Base-by-base conservation (phyloP, 169 alveolate species). In the Plasmodium ovale region DNA sequence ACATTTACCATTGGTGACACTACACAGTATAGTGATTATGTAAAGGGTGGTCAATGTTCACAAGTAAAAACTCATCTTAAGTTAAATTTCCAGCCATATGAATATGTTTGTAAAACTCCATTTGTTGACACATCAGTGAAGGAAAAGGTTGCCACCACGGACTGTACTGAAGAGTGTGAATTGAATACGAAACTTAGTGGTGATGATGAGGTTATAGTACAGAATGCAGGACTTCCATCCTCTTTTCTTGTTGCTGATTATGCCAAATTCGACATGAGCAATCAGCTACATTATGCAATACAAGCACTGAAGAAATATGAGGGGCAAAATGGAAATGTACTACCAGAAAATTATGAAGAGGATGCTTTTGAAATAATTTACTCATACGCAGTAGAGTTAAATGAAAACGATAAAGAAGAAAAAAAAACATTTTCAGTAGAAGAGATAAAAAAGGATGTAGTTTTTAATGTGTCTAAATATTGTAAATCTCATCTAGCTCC, bases 1-100 rank as follows among this genome's bases (percentile, higher is more conserved):
- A 95, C 98, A 39, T 98, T 97, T 87, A 95, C 96, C 44, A 91
- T 97, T 53, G 97, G 97, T 29, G 99, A 98, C 74, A 95, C 98
- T 7, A 73, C 98, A 1, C 53, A 65, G 14, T 95, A 87, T 64
- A 37, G 88, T 21, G 94, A 84, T 23, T 95, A 96, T 53, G 74
- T 84, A 21, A 87, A 87, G 56, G 87, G 87, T 2, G 79, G 84
- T 1, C 16, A 42, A 27, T 64, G 84, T 25, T 65, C 87, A 3
- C 87, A 87, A 33, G 69, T 68, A 4, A 87, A 72, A 58, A 87
- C 42, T 2, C 79, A 64, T 29, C 12, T 71, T 33, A 58, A 65
- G 25, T 21, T 70, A 67, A 37, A 84, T 44, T 84, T 84, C 35
- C 67, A 72, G 35, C 74, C 87, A 23, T 84, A 71, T 65, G 87